phyloP scores from a whole-genome alignment of 805 yeast species.

The Candida sanyiensis region DNA sequence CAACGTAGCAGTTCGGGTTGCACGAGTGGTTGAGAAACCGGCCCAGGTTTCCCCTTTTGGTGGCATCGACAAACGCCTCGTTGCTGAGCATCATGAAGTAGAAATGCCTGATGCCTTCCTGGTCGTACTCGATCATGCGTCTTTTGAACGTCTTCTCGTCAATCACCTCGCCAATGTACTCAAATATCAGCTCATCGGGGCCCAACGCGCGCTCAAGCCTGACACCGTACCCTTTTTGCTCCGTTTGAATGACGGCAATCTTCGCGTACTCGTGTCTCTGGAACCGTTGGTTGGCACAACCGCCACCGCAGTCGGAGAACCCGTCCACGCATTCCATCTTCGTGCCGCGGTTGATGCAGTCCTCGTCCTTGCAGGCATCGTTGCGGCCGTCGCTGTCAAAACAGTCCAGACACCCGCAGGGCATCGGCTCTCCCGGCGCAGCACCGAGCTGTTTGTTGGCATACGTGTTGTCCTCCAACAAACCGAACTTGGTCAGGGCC shows the following conservation, averaged over 20 bases:
- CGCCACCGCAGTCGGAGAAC: slow-evolving; percentile 62
- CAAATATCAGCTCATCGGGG: slow-evolving; percentile 73
- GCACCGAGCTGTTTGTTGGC: slow-evolving; percentile 56
- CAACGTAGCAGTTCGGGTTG: slow-evolving; percentile 89
- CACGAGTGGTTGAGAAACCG: slow-evolving; percentile 95
- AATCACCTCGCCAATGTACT: slow-evolving; percentile 91
- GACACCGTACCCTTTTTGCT: slow-evolving; percentile 84
- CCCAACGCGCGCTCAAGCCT: slow-evolving; percentile 57
- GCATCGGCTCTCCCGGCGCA: slow-evolving; percentile 76
- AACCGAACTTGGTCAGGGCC: slow-evolving; percentile 55
- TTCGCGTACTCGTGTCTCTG: slow-evolving; percentile 69
- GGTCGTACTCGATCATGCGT: slow-evolving; percentile 71
- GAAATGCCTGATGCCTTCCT: slow-evolving; percentile 67
- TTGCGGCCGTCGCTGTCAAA: slow-evolving; percentile 39
- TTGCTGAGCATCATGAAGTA: slow-evolving; percentile 94
- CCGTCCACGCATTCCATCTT: slow-evolving; percentile 84
- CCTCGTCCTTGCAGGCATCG: slow-evolving; percentile 78
- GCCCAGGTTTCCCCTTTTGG: slow-evolving; percentile 80
- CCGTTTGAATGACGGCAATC: slow-evolving; percentile 80
- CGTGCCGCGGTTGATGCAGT: slow-evolving; percentile 88
- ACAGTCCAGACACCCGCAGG: slow-evolving; percentile 77
- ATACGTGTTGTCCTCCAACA: slow-evolving; percentile 57
- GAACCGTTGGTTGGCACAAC: slow-evolving; percentile 84
- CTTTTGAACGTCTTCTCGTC: slow-evolving; percentile 70
- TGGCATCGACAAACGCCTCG: slow-evolving; percentile 93